Base-by-base conservation (phyloP, 192 early-diverging fungal genomes). In the Piromyces finnis region DNA sequence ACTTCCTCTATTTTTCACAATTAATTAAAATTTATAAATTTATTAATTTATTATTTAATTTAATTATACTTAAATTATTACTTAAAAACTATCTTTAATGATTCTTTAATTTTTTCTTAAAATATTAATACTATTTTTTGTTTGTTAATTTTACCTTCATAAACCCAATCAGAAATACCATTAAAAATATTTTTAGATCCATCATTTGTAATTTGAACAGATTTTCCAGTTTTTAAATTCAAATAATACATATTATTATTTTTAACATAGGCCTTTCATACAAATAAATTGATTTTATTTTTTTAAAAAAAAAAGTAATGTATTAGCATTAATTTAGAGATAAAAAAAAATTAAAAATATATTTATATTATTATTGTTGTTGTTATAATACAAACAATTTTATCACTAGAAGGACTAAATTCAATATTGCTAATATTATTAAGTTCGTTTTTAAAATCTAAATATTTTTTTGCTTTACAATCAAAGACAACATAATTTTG, bases 91-190 rank as follows among this genome's bases (percentile, higher is more conserved):
- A n/a, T n/a, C n/a, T n/a, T n/a, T n/a, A n/a, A n/a, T n/a, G n/a
- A n/a, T n/a, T n/a, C n/a, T n/a, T n/a, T n/a, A n/a, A n/a, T n/a
- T n/a, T n/a, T n/a, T n/a, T n/a, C n/a, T n/a, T n/a, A 29, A 22
- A 27, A 84, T 22, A n/a, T 32, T 82, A 78, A 80, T n/a, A 35
- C n/a, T 12, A 79, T 11, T 37, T 37, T 14, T 14, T 12, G 26
- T 26, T 17, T 17, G 16, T 22, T 26, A 4, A 17, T 81, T 5
- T 12, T 77, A 87, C 83, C 87, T 84, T 98, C 96, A 81, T 99
- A 99, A 0, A 97, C 96, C 97, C 97, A 99, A 85, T 99, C 97
- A n/a, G 95, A 91, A 12, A 97, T 87, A 12, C 96, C 97, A 82
- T 98, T 98, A 81, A 96, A 93, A 28, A 97, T 88, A 29, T 86